Conservation (phyloP, 768 basidiomycete species). For the Dictyophora rubrovolvata region DNA sequence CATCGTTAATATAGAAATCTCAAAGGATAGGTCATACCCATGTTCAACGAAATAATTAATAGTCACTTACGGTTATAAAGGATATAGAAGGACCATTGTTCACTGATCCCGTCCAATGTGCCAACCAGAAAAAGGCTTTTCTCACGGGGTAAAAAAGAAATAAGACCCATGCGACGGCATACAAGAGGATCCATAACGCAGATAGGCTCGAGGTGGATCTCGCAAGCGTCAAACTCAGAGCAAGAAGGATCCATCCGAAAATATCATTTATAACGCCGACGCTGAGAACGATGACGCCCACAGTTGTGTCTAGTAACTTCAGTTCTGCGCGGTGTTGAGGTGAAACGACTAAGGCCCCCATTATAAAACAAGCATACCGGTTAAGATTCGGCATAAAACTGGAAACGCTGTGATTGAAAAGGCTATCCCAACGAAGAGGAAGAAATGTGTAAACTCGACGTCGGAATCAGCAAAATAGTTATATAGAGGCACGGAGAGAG, state of each 20-base stretch:
- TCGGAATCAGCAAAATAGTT: constrained; percentile 23
- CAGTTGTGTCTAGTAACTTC: constrained; percentile 31
- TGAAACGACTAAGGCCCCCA: neutral
- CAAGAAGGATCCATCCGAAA: constrained; percentile 22
- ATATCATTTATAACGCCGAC: constrained; percentile 31
- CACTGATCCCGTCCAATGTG: constrained; percentile 25
- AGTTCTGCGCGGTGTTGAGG: constrained; percentile 21
- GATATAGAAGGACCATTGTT: constrained; percentile 30
- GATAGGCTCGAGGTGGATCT: constrained; percentile 29
- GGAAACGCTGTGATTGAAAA: constrained; percentile 20
- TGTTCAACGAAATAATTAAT: neutral
- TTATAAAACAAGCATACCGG: neutral
- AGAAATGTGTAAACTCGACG: constrained; percentile 30
- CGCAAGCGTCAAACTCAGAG: constrained; percentile 29
- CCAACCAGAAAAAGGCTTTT: constrained; percentile 25
- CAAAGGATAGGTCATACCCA: neutral
- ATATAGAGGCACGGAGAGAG: constrained; percentile 31
- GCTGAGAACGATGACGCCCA: constrained; percentile 34
- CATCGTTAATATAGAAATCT: constrained; percentile 24
- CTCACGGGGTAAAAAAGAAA: constrained; percentile 27
- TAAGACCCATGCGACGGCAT: constrained; percentile 29
- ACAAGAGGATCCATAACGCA: constrained; percentile 33
- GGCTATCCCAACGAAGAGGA: constrained; percentile 35
- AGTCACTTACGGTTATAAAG: constrained; percentile 27
- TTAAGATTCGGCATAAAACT: constrained; percentile 26